Conservation (phyloP, 2,329 filamentous ascomycete species). For the Zymoseptoria brevis region DNA sequence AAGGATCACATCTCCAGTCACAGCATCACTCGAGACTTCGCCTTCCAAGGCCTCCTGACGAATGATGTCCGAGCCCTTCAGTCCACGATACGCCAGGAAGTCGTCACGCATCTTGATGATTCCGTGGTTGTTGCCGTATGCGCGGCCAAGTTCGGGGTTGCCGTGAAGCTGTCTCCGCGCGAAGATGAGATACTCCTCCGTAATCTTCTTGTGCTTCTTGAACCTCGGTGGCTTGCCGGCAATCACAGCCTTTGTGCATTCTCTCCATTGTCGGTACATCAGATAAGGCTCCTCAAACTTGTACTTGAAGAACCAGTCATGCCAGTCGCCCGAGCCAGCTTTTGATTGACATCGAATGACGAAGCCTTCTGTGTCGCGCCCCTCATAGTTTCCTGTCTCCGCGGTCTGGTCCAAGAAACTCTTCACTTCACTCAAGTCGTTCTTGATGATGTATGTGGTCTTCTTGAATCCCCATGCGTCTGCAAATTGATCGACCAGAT, state of each 20-base stretch:
- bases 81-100: slow-evolving; percentile 72
- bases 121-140: slow-evolving; percentile 81
- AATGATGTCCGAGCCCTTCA: slow-evolving; percentile 85
- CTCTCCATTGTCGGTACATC: slow-evolving; percentile 98
- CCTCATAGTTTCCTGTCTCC: slow-evolving; percentile 81
- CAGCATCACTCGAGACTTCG: slow-evolving; percentile 44
- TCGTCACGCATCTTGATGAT: slow-evolving; percentile 87
- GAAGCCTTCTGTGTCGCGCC: slow-evolving; percentile 92
- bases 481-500: slow-evolving; percentile 81
- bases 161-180: slow-evolving; percentile 64
- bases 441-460: slow-evolving; percentile 68
- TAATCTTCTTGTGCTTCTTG: slow-evolving; percentile 84
- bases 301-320: slow-evolving; percentile 99
- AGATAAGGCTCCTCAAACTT: slow-evolving; percentile 99
- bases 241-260: slow-evolving; percentile 89
- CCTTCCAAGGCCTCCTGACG: slow-evolving; percentile 57
- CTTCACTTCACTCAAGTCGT: slow-evolving; percentile 67
- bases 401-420: slow-evolving; percentile 75
- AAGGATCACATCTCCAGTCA: slow-evolving; percentile 65
- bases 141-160: slow-evolving; percentile 58
- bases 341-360: slow-evolving; percentile 79
- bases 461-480: slow-evolving; percentile 90
- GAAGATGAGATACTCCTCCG: slow-evolving; percentile 80
- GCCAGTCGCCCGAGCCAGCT: slow-evolving; percentile 43
- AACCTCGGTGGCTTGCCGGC: slow-evolving; percentile 62